Base-by-base conservation (phyloP, 805 yeast species). In the Danielia oregonensis region DNA sequence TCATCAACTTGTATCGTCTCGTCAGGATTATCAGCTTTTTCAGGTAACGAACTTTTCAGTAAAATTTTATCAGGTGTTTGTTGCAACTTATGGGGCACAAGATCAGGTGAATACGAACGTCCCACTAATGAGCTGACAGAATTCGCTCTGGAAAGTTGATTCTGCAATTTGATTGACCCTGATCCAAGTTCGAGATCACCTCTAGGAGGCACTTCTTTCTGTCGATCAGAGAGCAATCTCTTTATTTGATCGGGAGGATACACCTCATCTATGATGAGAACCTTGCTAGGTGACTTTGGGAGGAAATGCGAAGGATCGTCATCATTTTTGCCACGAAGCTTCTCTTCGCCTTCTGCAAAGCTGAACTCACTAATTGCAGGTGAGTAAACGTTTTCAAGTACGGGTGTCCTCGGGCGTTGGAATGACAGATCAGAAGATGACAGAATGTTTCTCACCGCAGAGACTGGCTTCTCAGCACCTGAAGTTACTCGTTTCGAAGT, bases 151-250 rank as follows among this genome's bases (percentile, higher is more conserved):
- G 22, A 19, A 19, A 19, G 22, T 6, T 9, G 22, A 19, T 19
- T 9, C 6, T 19, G 22, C 9, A 19, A 9, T 9, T 19, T 19
- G 22, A 19, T 19, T 9, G 22, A 24, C 4, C 37, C 40, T 18
- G 30, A 25, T 15, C 21, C 27, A 9, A 44, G 36, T 12, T 42
- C 43, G 6, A 46, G 30, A 26, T 46, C 51, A 2, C 49, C 47
- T 21, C 51, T 33, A 2, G 44, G 47, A 6, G 51, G 51, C 3
- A 46, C 49, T 21, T 46, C 49, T n/a, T 28, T 29, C 24, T 46
- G 51, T 12, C 36, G 32, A 21, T 46, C 51, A 1, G 37, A 17
- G 12, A 46, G 37, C 12, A 46, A 43, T 9, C 32, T 35, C 18
- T 44, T 38, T 12, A 46, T 37, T 25, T 46, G 47, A 1, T 25